These are phyloP conservation scores for Leccinum uliginosum DNA, from an alignment of 768 basidiomycete species.

Conservation along the genomic window DNA sequence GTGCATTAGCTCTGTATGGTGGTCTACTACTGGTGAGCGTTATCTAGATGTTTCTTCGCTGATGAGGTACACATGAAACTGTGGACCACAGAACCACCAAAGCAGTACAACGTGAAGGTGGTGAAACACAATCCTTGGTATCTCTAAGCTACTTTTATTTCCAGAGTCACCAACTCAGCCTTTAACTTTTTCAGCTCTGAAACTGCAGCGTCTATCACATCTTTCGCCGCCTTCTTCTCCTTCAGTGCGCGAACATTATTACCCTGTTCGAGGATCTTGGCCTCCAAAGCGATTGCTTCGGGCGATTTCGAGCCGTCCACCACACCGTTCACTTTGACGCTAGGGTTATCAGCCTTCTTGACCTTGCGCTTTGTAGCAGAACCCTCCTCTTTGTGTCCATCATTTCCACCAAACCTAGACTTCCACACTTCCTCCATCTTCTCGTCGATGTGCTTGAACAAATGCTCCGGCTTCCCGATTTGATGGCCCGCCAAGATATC, in stretches of 20 bases:
- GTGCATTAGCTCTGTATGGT: neutral
- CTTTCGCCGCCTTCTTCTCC: conserved; percentile 43
- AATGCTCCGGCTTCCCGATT: conserved; percentile 80
- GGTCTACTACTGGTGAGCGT: neutral
- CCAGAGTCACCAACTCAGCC: conserved; percentile 38
- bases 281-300: conserved; percentile 69
- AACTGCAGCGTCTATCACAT: conserved; percentile 42
- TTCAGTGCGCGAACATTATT: conserved; percentile 70
- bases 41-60: neutral
- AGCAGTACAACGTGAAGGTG: neutral
- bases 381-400: conserved; percentile 38
- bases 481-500: conserved; percentile 87
- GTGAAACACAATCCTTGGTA: neutral
- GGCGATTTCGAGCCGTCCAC: conserved; percentile 59
- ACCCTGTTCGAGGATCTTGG: conserved; percentile 73
- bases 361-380: conserved; percentile 47
- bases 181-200: conserved; percentile 65
- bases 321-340: conserved; percentile 41
- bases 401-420: conserved; percentile 69
- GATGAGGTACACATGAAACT: neutral
- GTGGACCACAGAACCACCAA: neutral
- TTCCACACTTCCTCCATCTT: conserved; percentile 83
- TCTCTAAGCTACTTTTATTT: conserved; percentile 6
- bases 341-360: conserved; percentile 48
- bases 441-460: conserved; percentile 94